Base-by-base conservation (phyloP, 371 early-diverging fungal species). In the Circinella minor region DNA sequence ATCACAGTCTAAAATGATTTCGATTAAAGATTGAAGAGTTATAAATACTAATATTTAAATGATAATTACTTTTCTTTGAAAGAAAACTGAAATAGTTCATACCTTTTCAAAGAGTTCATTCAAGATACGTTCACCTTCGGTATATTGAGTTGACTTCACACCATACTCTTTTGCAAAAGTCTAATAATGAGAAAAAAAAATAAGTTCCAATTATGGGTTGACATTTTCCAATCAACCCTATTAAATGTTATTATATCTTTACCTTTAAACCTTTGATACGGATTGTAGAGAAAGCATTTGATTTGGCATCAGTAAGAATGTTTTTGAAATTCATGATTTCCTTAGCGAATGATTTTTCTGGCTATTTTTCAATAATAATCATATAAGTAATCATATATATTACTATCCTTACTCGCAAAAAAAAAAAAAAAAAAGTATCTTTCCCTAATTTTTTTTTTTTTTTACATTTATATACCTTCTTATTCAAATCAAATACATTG, bases 91-190 rank as follows among this genome's bases (percentile, higher is more conserved):
- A 43, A 9, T 43, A 9, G 11, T 43, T 3, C 43, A 66, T 76
- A 71, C 61, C 62, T 78, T 69, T 63, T 76, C 69, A 57, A 83
- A 66, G 47, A 83, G 71, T 55, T 74, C 66, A n/a, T 65, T 70
- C 34, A 81, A 17, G 36, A 79, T 71, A 4, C 64, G 43, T 37
- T 72, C 64, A 5, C 77, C 83, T 55, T 73, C 74, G 59, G 75
- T 66, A 64, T 81, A 81, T 67, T 83, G 74, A 0, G 66, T 43
- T 17, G 83, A 83, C 13, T 71, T 51, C n/a, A 63, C 63, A 46
- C 83, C 83, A 61, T 83, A 79, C 39, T 65, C 64, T 38, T 75
- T 63, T 27, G 60, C 65, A 36, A 83, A 61, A 18, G 39, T 37
- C 68, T 68, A 68, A 9, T 9, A 11, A n/a, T 36, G 17, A 15